Evolutionary conservation across 202 grass and related monocot species (phyloP).

Genomic region (Zoysia matrella): DNA sequence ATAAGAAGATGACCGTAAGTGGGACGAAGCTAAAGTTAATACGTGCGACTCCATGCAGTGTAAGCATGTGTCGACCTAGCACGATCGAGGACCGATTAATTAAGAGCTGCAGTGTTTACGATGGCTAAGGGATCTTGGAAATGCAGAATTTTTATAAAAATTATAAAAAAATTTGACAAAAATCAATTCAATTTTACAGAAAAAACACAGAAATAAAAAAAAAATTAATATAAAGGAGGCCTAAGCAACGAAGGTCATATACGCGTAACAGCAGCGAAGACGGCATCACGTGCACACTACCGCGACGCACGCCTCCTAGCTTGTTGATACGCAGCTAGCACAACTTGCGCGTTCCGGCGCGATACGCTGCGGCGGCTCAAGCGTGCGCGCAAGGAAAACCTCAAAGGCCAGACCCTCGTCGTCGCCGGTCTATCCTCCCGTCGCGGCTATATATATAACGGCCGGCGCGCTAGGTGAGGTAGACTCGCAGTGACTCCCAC

Average conservation of each 20-base stretch:
- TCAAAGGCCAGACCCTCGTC: neutral
- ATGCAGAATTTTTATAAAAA: no score
- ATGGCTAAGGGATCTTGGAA: no score
- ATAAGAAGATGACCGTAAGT: no score
- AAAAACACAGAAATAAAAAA: no score
- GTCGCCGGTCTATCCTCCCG: neutral
- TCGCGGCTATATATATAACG: neutral
- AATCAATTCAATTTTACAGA: no score
- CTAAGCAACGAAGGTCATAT: neutral
- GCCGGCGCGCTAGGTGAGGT: neutral
- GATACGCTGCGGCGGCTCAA: neutral
- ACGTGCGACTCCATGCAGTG: no score
- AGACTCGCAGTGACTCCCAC: neutral
- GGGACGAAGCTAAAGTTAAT: no score
- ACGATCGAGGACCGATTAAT: no score
- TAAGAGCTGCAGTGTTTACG: no score
- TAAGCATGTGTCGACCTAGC: no score
- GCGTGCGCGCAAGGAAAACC: conserved; percentile 26
- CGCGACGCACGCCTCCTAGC: neutral
- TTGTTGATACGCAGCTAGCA: neutral
- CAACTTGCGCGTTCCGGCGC: neutral
- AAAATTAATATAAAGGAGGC: no score
- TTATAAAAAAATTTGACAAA: no score
- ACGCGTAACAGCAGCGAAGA: neutral
- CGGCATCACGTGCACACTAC: conserved; percentile 1